Percentiles rank a stretch among this genome's conserved stretches.
phyloP scores from a whole-genome alignment of 352 stramenopile genomes.

The Globisporangium nunn region DNA sequence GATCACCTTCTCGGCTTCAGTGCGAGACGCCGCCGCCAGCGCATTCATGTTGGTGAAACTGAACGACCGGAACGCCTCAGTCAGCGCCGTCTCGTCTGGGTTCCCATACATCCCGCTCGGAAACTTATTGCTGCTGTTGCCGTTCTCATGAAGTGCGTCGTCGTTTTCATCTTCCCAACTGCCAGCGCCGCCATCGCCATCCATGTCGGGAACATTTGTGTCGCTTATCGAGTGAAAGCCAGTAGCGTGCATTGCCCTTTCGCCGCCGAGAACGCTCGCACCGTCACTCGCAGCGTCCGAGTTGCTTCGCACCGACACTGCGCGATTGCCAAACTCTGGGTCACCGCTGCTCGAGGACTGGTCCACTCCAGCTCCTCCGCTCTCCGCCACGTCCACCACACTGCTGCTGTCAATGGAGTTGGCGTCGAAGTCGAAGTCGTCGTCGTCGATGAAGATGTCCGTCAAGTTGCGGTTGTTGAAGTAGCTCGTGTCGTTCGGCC shows the following conservation, averaged over 20 bases:
- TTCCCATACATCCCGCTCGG: slow-evolving; percentile 64
- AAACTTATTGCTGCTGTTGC: slow-evolving; percentile 40
- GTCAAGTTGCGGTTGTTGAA: slow-evolving; percentile 88
- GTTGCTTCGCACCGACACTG: neutral
- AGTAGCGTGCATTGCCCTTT: neutral
- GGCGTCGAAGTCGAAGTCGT: slow-evolving; percentile 54
- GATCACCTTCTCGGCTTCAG: slow-evolving; percentile 58
- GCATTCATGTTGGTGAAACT: slow-evolving; percentile 87
- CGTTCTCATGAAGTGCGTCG: slow-evolving; percentile 4
- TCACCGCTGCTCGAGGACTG: slow-evolving; percentile 4
- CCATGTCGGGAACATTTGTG: neutral
- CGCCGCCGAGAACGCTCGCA: slow-evolving; percentile 1
- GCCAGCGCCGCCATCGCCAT: neutral
- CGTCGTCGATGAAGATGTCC: slow-evolving; percentile 80
- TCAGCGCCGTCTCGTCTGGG: slow-evolving; percentile 25
- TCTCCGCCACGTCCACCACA: slow-evolving; percentile 1
- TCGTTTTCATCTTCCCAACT: neutral
- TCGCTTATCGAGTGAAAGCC: neutral
- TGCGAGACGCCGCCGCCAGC: slow-evolving; percentile 61
- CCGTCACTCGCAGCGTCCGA: slow-evolving; percentile 12
- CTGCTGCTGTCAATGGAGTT: slow-evolving; percentile 30
- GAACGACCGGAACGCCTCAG: slow-evolving; percentile 67
- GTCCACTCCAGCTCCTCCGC: neutral
- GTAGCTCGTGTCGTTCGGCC: slow-evolving; percentile 85
- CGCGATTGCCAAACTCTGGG: neutral